Conservation (phyloP, 1,284 basidiomycete species). For the Rhodotorula glutinis region DNA sequence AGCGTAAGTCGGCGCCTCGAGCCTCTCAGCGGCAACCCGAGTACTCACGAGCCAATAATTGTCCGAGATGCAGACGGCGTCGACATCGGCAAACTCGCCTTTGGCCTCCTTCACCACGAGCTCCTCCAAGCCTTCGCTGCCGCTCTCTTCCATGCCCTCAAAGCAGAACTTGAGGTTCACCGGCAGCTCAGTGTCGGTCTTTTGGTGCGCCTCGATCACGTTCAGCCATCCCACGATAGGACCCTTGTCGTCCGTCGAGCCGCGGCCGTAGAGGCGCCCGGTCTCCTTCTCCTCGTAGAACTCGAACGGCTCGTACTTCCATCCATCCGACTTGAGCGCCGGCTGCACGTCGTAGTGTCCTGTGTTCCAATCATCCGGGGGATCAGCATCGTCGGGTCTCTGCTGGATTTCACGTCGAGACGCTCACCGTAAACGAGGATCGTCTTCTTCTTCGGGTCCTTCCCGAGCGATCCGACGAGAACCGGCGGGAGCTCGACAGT, state of each 20-base stretch:
- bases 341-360: slow-evolving; percentile 52
- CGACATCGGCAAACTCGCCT: slow-evolving; percentile 83
- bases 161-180: slow-evolving; percentile 95
- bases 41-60: slow-evolving; percentile 38
- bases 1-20: too few relatives aligned
- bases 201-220: slow-evolving; percentile 79
- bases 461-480: slow-evolving; percentile 62
- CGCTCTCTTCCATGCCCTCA: slow-evolving; percentile 98
- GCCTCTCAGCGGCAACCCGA: too few relatives aligned
- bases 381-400: too few relatives aligned
- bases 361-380: not conserved
- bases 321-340: slow-evolving; percentile 39
- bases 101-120: slow-evolving; percentile 77
- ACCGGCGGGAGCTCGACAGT: slow-evolving; percentile 77
- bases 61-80: slow-evolving; percentile 82
- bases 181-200: slow-evolving; percentile 72
- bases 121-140: slow-evolving; percentile 88
- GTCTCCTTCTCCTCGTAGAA: slow-evolving; percentile 67
- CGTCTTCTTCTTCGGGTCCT: slow-evolving; percentile 51
- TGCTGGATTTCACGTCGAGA: not conserved
- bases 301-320: slow-evolving; percentile 78
- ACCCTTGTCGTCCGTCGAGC: slow-evolving; percentile 89
- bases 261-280: slow-evolving; percentile 79
- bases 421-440: slow-evolving; percentile 55
- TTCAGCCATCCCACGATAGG: slow-evolving; percentile 62